A percentile compares a stretch with the other conserved stretches of the same genome.
These are phyloP conservation scores for Piromyces sp. DNA, from an alignment of 192 early-diverging fungal genomes.

Conservation along the genomic window DNA sequence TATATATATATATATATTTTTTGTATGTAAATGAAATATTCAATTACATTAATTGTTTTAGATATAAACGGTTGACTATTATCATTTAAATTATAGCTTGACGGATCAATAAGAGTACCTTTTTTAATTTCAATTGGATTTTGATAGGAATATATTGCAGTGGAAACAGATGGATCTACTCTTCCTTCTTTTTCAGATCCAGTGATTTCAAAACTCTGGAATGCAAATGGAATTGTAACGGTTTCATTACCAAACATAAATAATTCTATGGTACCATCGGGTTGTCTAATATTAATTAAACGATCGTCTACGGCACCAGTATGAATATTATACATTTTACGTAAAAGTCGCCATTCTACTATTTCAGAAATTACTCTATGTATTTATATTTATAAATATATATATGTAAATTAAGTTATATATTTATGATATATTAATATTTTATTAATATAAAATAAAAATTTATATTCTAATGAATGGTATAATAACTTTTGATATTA, in stretches of 20 bases:
- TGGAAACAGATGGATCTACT: neutral
- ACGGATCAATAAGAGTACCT: neutral
- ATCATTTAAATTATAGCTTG: neutral
- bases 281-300: neutral
- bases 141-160: neutral
- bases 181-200: neutral
- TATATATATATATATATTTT: neutral
- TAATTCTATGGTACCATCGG: neutral
- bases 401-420: too few species aligned
- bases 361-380: neutral
- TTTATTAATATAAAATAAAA: too few species aligned
- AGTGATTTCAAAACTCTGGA: neutral
- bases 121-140: neutral
- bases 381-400: too few species aligned
- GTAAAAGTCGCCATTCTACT: neutral
- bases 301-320: neutral
- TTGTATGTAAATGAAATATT: neutral
- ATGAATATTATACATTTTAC: neutral
- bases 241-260: slow-evolving; percentile 2
- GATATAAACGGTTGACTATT: neutral
- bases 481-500: too few species aligned
- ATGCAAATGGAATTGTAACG: neutral
- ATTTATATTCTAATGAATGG: too few species aligned
- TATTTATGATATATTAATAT: too few species aligned
- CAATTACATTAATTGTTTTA: neutral